Evolutionary conservation across 148 eudicot species (phyloP).

Genomic region (Nepenthes mirabilis): DNA sequence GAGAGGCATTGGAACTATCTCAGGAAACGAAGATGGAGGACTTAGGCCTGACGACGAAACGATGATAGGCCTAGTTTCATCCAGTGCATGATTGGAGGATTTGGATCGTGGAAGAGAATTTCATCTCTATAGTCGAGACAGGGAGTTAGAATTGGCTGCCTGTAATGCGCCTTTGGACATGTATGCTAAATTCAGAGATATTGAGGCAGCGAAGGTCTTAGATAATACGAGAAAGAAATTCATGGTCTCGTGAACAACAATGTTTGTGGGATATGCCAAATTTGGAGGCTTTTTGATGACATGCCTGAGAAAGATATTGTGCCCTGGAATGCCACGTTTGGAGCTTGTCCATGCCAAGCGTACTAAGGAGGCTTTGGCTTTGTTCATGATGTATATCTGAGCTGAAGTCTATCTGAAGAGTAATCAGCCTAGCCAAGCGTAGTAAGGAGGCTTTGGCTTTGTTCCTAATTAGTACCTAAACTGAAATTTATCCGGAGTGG

Average conservation of each 20-base stretch:
- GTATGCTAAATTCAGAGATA: conserved; percentile 49
- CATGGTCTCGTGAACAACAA: conserved; percentile 45
- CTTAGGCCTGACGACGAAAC: conserved; percentile 43
- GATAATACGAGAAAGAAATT: conserved; percentile 32
- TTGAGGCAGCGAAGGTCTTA: conserved; percentile 24
- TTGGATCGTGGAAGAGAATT: conserved; percentile 28
- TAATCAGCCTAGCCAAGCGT: conserved; percentile 9
- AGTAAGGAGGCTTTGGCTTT: conserved; percentile 36
- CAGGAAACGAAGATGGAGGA: conserved; percentile 4
- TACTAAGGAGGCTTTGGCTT: conserved; percentile 32
- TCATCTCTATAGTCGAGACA: conserved; percentile 23
- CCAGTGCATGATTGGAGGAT: conserved; percentile 36
- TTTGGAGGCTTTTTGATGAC: conserved; percentile 30
- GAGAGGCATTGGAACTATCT: background rate
- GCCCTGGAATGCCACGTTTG: conserved; percentile 62
- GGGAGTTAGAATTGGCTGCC: conserved; percentile 19
- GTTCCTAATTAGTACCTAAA: conserved; percentile 10
- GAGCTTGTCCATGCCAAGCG: conserved; percentile 43
- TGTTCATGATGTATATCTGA: conserved; percentile 16
- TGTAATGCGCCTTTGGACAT: conserved; percentile 47
- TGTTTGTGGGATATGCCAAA: conserved; percentile 44
- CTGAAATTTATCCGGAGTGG: too few relatives aligned
- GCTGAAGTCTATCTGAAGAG: too few relatives aligned
- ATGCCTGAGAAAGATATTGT: conserved; percentile 44
- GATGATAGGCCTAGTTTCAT: conserved; percentile 42